Evolutionary conservation across 116 monocot species (phyloP).

Genomic region (Phalaenopsis hybrid): DNA sequence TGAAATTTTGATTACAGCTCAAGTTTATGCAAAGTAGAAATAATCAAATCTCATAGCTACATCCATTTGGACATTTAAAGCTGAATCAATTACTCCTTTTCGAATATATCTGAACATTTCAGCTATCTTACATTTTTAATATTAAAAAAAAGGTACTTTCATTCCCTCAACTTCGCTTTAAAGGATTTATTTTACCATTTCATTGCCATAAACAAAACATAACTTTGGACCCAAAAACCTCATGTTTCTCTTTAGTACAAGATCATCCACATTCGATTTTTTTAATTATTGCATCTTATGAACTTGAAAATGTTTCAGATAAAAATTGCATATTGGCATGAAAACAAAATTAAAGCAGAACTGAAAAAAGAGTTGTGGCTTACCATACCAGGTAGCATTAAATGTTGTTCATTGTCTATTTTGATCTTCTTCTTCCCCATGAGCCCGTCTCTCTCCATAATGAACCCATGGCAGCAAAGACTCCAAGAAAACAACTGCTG

Average conservation of each 20-base stretch:
- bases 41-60: no score
- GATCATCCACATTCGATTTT: neutral
- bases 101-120: no score
- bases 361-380: neutral
- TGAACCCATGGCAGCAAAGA: constrained; percentile 80
- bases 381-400: neutral
- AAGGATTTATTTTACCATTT: no score
- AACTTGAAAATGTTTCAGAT: neutral
- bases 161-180: no score
- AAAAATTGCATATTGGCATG: neutral
- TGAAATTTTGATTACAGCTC: no score
- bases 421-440: constrained; percentile 1
- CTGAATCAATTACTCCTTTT: no score
- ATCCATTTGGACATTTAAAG: no score
- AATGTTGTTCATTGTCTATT: constrained; percentile 3
- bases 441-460: constrained; percentile 30
- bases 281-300: neutral
- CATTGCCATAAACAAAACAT: neutral
- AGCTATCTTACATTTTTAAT: no score
- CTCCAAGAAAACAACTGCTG: constrained; percentile 72
- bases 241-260: neutral
- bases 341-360: neutral
- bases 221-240: neutral
- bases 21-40: no score
- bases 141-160: no score